phyloP scores from a whole-genome alignment of 2,329 filamentous ascomycete species.

The Hymenoscyphus salicellus region DNA sequence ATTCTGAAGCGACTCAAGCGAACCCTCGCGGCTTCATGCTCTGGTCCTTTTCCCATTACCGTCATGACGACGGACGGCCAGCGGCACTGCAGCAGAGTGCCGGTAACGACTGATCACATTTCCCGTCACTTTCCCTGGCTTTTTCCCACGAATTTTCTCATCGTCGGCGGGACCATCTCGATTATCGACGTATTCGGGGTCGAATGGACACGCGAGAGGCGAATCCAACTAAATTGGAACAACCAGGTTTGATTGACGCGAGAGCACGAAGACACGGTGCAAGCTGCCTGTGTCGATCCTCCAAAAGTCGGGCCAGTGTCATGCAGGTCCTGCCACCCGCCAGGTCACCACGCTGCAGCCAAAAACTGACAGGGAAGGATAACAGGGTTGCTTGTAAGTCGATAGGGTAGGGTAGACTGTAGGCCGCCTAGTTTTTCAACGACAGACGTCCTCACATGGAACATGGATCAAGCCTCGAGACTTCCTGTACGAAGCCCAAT shows the following conservation, averaged over 20 bases:
- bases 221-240: neutral
- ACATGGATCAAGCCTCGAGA: constrained; percentile 19
- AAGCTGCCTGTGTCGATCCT: constrained; percentile 10
- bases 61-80: neutral
- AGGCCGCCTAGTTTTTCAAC: constrained; percentile 1
- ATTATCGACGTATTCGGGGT: neutral
- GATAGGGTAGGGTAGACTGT: too few relatives aligned
- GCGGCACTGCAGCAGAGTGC: neutral
- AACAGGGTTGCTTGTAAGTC: neutral
- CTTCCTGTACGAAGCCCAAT: constrained; percentile 9
- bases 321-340: neutral
- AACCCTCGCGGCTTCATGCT: neutral
- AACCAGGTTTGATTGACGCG: constrained; percentile 1
- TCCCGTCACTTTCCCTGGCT: neutral
- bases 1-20: neutral
- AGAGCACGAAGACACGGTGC: constrained; percentile 2
- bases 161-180: neutral
- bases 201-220: neutral
- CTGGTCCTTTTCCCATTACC: neutral
- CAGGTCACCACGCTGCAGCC: constrained; percentile 5
- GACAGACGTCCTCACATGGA: constrained; percentile 3
- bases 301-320: constrained; percentile 3
- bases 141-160: neutral
- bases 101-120: constrained; percentile 1
- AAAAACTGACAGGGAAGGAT: constrained; percentile 4